Evolutionary conservation across 768 basidiomycete species (phyloP).

Genomic region (Termitomyces bulborhizus): DNA sequence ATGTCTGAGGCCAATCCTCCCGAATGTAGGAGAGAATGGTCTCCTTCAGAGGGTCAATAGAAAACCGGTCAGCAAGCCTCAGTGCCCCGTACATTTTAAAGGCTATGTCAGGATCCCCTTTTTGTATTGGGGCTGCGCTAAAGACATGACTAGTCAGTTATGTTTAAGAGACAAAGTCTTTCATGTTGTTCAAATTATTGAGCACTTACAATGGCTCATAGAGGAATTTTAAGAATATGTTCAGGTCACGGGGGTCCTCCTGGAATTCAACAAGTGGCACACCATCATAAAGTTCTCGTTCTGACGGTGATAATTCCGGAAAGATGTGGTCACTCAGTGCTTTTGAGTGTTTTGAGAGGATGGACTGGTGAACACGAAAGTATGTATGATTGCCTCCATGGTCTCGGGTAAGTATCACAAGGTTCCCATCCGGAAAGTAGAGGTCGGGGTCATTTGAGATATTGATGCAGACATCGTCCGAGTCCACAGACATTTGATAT

Average conservation of each 20-base stretch:
- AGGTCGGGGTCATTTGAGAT: slow-evolving; percentile 20
- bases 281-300: slow-evolving; percentile 18
- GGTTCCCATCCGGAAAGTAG: slow-evolving; percentile 21
- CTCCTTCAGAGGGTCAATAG: slow-evolving; percentile 19
- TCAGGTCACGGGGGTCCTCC: slow-evolving; percentile 19
- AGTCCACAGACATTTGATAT: slow-evolving; percentile 14
- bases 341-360: slow-evolving; percentile 21
- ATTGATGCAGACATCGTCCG: slow-evolving; percentile 19
- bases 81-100: slow-evolving; percentile 19
- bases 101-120: slow-evolving; percentile 20
- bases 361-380: slow-evolving; percentile 21
- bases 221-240: slow-evolving; percentile 20
- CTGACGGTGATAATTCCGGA: slow-evolving; percentile 10
- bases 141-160: slow-evolving; percentile 11
- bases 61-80: slow-evolving; percentile 20
- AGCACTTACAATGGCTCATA: slow-evolving; percentile 21
- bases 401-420: slow-evolving; percentile 20
- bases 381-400: slow-evolving; percentile 19
- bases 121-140: slow-evolving; percentile 20
- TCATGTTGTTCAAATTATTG: background rate
- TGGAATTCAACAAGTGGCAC: slow-evolving; percentile 21
- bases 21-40: slow-evolving; percentile 19
- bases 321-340: slow-evolving; percentile 20
- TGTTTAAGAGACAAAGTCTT: slow-evolving; percentile 1
- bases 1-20: slow-evolving; percentile 19